Percentiles rank a stretch among this genome's conserved stretches.
Conservation (phyloP, 768 basidiomycete genomes). For the Rhizopogon roseolus region DNA sequence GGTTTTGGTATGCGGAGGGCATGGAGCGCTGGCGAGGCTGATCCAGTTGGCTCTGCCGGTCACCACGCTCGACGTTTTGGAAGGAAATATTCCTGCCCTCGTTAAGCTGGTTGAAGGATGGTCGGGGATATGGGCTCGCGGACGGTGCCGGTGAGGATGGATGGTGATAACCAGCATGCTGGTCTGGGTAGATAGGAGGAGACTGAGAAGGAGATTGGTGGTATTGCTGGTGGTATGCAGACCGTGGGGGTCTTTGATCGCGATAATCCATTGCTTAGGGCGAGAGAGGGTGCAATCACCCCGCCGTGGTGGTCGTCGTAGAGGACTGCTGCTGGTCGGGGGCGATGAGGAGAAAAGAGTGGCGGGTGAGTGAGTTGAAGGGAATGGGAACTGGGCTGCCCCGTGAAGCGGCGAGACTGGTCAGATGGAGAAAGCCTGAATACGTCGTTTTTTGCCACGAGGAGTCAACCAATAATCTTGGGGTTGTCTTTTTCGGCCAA, state of each 20-base stretch:
- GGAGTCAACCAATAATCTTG: neutral
- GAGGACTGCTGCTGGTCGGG: neutral
- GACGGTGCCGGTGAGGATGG: constrained; percentile 13
- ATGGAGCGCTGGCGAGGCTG: constrained; percentile 44
- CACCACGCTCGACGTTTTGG: constrained; percentile 63
- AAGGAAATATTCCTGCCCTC: constrained; percentile 58
- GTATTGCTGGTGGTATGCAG: constrained; percentile 41
- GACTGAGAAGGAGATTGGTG: constrained; percentile 35
- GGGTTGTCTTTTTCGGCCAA: neutral
- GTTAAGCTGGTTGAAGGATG: constrained; percentile 11
- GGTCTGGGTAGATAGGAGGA: constrained; percentile 31
- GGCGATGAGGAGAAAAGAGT: constrained; percentile 4
- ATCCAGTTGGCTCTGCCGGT: constrained; percentile 56
- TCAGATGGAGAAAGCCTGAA: neutral
- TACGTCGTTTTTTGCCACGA: constrained; percentile 1
- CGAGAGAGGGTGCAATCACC: neutral
- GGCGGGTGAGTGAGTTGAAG: constrained; percentile 2
- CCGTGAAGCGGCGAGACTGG: neutral
- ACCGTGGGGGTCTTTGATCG: constrained; percentile 47
- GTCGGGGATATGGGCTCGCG: constrained; percentile 11
- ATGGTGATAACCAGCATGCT: constrained; percentile 16
- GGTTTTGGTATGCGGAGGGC: constrained; percentile 41
- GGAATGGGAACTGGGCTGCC: neutral
- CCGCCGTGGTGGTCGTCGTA: neutral
- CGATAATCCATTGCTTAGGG: constrained; percentile 32